A percentile compares a stretch with the other conserved stretches of the same genome.
Evolutionary conservation across 2,329 filamentous ascomycete species (phyloP).

Genomic region (Fusarium clavum): DNA sequence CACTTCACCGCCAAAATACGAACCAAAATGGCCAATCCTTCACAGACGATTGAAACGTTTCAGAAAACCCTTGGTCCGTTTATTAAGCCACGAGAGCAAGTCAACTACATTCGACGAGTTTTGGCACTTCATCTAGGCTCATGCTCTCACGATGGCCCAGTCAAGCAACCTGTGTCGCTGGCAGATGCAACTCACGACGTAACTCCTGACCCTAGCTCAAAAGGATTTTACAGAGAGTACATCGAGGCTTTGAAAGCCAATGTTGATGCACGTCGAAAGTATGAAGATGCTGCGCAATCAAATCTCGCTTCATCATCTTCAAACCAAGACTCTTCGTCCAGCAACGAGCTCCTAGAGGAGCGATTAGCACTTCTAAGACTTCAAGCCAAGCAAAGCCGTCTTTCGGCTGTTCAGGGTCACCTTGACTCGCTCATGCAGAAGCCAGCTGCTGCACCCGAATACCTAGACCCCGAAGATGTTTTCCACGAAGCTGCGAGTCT

Average conservation of each 20-base stretch:
- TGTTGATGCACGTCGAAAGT: slow-evolving; percentile 62
- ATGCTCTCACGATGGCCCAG: slow-evolving; percentile 57
- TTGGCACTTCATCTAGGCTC: slow-evolving; percentile 65
- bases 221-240: slow-evolving; percentile 66
- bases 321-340: slow-evolving; percentile 30
- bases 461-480: slow-evolving; percentile 62
- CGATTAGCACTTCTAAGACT: slow-evolving; percentile 65
- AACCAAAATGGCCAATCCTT: slow-evolving; percentile 48
- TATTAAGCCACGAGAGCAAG: slow-evolving; percentile 68
- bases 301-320: slow-evolving; percentile 33
- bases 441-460: slow-evolving; percentile 62
- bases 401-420: slow-evolving; percentile 63
- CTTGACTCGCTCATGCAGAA: slow-evolving; percentile 63
- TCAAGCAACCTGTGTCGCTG: slow-evolving; percentile 62
- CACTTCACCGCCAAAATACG: slow-evolving; percentile 29
- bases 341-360: slow-evolving; percentile 56
- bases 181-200: slow-evolving; percentile 54
- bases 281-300: slow-evolving; percentile 53
- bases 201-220: slow-evolving; percentile 52
- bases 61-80: slow-evolving; percentile 62
- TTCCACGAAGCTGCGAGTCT: slow-evolving; percentile 58
- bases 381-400: slow-evolving; percentile 62
- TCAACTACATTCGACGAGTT: slow-evolving; percentile 66
- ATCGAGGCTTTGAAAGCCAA: slow-evolving; percentile 66
- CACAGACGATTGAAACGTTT: slow-evolving; percentile 52